Percentiles rank a stretch among this genome's conserved stretches.
Conservation (phyloP, 108 stramenopile genomes). For the Pseudonitzschia pungens region DNA sequence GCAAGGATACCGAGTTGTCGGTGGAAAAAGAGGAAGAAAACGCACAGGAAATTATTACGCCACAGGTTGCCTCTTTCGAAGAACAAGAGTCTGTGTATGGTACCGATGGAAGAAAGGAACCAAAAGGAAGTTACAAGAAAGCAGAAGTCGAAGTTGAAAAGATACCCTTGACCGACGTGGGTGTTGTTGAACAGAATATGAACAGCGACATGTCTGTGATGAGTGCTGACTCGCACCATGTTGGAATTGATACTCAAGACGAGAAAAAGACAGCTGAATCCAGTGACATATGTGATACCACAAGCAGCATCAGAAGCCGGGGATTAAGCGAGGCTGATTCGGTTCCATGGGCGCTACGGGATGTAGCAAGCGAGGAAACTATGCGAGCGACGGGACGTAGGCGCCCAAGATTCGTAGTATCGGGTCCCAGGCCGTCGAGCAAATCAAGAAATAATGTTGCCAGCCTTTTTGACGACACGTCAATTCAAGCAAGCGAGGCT, state of each 20-base stretch:
- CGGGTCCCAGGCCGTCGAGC: slow-evolving; percentile 15
- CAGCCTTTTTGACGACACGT: slow-evolving; percentile 30
- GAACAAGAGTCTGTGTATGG: slow-evolving; percentile 6
- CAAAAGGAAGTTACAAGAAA: slow-evolving; percentile 6
- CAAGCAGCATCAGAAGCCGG: neutral
- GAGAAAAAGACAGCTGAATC: neutral
- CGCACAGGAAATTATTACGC: neutral
- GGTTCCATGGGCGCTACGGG: slow-evolving; percentile 26
- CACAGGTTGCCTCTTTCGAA: neutral
- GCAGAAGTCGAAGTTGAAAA: slow-evolving; percentile 6
- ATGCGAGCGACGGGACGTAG: slow-evolving; percentile 32
- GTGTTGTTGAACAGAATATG: slow-evolving; percentile 6
- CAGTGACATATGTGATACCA: neutral
- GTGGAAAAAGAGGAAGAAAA: neutral
- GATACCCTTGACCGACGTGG: neutral
- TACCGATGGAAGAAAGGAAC: slow-evolving; percentile 11
- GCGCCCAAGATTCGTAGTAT: slow-evolving; percentile 14
- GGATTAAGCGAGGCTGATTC: slow-evolving; percentile 17
- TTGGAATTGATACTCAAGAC: neutral
- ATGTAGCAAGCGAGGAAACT: slow-evolving; percentile 39
- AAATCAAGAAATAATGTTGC: slow-evolving; percentile 19
- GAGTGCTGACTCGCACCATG: neutral
- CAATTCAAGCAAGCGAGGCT: slow-evolving; percentile 16
- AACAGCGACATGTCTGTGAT: slow-evolving; percentile 4
- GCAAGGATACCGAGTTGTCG: neutral